phyloP scores from a whole-genome alignment of 2,329 filamentous ascomycete genomes.

The Aspergillus arachidicola region DNA sequence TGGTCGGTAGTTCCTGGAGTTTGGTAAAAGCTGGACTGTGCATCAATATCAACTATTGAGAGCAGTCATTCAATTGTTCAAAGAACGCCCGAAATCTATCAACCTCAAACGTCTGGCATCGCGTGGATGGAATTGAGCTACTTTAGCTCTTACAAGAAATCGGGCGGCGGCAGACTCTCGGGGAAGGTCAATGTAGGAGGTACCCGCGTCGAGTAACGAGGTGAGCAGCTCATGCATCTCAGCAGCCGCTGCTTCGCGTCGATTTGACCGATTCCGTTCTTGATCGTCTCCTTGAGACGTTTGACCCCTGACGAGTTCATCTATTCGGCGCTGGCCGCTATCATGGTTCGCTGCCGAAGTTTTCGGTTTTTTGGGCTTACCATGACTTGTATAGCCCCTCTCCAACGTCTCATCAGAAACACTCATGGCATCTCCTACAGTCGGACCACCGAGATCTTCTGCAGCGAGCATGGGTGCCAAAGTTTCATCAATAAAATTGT shows the following conservation, averaged over 20 bases:
- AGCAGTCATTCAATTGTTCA: constrained; percentile 27
- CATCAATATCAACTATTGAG: neutral
- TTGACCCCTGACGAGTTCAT: constrained; percentile 51
- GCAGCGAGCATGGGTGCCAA: constrained; percentile 77
- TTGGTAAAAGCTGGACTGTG: neutral
- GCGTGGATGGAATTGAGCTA: constrained; percentile 59
- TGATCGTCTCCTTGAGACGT: constrained; percentile 26
- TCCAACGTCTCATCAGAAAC: constrained; percentile 58
- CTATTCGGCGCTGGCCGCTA: constrained; percentile 52
- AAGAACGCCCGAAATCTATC: constrained; percentile 54
- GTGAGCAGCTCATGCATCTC: constrained; percentile 53
- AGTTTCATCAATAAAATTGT: constrained; percentile 69
- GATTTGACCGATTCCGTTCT: constrained; percentile 38
- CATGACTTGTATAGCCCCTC: constrained; percentile 57
- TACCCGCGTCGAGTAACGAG: constrained; percentile 48
- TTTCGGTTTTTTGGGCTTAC: constrained; percentile 47
- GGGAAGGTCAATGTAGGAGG: constrained; percentile 52
- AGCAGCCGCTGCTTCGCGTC: constrained; percentile 50
- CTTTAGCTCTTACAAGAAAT: constrained; percentile 57
- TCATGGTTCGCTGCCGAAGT: constrained; percentile 31
- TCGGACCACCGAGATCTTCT: constrained; percentile 80
- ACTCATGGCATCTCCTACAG: constrained; percentile 74
- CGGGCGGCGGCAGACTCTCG: constrained; percentile 56
- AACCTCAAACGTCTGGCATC: constrained; percentile 55
- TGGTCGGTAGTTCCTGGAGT: neutral